Evolutionary conservation across 345 rosid species (phyloP), one percentile per base, ranked within the genome.

Genomic region (Eucalyptus coolabah): DNA sequence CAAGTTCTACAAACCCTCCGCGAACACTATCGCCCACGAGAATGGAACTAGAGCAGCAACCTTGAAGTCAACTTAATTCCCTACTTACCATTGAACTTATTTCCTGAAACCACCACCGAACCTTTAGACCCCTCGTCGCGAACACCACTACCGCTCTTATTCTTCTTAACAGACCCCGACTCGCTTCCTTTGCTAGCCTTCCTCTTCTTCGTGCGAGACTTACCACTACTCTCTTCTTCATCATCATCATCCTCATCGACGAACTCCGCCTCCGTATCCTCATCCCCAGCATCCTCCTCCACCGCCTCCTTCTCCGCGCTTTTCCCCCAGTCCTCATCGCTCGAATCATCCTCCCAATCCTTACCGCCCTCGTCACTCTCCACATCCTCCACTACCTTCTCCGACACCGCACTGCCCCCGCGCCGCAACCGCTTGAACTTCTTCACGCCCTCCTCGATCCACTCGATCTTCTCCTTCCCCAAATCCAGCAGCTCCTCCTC

Each of bases 401-500:
- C 98, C 30, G 91, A 89, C 90, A 94, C 94, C 81, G 90, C 92
- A 83, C 92, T 94, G 89, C 93, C 90, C 89, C 95, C 97, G 44
- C 95, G 94, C 49, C 95, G 93, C 91, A 96, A 91, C 67, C 98
- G 94, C 93, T 96, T 98, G 65, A 96, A 91, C 88, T 87, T 92
- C 88, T 30, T 90, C 87, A 42, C 92, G 6, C 87, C 89, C 88
- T 49, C 94, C 91, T 94, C 90, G 23, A 95, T 88, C 98, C 99
- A 98, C 94, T 98, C 98, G 65, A 96, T 90, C 95, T 93, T 96
- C 94, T 98, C 99, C 92, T 94, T 96, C 15, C 93, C 94, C 90
- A 98, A 94, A 92, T 97, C 97, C 95, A 98, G 92, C 91, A 91
- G 80, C 92, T 98, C 99, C 93, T 98, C 99, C 90, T 98, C 99